Evolutionary conservation across 2,329 filamentous ascomycete species (phyloP).

Genomic region (Diplocarpon rosae): DNA sequence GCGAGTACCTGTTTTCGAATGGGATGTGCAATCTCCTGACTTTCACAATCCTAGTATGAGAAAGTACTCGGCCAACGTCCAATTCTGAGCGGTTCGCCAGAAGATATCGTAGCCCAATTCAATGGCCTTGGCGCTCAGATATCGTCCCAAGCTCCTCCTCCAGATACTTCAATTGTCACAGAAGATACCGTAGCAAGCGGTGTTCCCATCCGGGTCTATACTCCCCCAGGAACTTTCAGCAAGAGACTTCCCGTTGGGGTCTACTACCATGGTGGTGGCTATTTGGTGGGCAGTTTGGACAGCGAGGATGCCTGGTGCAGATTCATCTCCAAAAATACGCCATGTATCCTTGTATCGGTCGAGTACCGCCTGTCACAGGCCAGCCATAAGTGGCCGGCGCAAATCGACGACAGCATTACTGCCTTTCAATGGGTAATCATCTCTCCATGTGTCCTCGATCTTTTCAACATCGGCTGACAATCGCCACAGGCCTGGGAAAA

Average conservation of each 20-base stretch:
- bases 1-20: slow-evolving; percentile 4
- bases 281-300: slow-evolving; percentile 27
- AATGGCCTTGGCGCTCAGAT: slow-evolving; percentile 6
- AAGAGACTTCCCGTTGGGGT: slow-evolving; percentile 26
- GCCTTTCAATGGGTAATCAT: slow-evolving; percentile 18
- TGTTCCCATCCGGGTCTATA: slow-evolving; percentile 21
- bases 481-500: slow-evolving; percentile 13
- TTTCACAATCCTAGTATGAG: slow-evolving; percentile 11
- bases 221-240: slow-evolving; percentile 6
- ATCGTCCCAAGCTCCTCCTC: slow-evolving; percentile 10
- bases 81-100: slow-evolving; percentile 7
- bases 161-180: slow-evolving; percentile 10
- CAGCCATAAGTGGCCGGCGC: slow-evolving; percentile 19
- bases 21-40: too few relatives aligned
- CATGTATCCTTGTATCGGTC: slow-evolving; percentile 28
- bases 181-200: slow-evolving; percentile 11
- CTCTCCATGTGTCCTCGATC: too few relatives aligned
- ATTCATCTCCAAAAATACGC: slow-evolving; percentile 22
- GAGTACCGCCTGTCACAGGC: slow-evolving; percentile 24
- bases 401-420: slow-evolving; percentile 22
- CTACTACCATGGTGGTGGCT: slow-evolving; percentile 30
- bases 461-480: neutral
- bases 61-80: slow-evolving; percentile 14
- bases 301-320: slow-evolving; percentile 29
- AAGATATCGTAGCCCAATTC: slow-evolving; percentile 15